phyloP scores from a whole-genome alignment of 495 filamentous ascomycete genomes.

The Aspergillus coremiiformis region DNA sequence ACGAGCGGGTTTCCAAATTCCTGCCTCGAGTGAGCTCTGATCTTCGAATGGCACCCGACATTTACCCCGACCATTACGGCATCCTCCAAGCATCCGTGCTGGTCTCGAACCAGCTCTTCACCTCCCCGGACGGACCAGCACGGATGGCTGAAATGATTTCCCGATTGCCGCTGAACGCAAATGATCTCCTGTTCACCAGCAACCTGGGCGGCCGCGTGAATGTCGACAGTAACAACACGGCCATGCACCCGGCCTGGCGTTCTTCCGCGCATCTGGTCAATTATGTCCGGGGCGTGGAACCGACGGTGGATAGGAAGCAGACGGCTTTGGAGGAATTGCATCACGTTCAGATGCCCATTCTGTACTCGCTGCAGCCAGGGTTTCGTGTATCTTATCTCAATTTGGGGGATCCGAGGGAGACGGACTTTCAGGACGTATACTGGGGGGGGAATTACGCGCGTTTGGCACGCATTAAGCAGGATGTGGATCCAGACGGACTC shows the following conservation, averaged over 20 bases:
- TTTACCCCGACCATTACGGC: background rate
- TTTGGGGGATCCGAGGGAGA: conserved; percentile 39
- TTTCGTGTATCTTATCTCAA: conserved; percentile 25
- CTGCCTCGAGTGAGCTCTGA: background rate
- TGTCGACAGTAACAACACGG: background rate
- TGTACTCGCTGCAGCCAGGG: background rate
- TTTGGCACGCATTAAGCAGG: conserved; percentile 38
- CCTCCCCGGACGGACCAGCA: background rate
- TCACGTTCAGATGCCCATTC: background rate
- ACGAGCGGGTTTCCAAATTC: no score
- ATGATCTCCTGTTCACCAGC: background rate
- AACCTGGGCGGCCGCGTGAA: conserved; percentile 4
- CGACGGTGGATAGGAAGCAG: background rate
- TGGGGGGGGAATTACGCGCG: conserved; percentile 45
- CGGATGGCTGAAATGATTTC: background rate
- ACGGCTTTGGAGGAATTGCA: background rate
- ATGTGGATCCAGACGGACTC: conserved; percentile 1
- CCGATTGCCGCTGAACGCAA: background rate
- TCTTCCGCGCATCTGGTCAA: background rate
- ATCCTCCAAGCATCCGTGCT: background rate
- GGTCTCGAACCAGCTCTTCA: background rate
- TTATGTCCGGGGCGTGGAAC: background rate
- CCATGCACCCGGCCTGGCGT: conserved; percentile 1
- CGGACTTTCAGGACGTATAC: conserved; percentile 36
- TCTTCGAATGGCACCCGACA: background rate